Evolutionary conservation across 192 early-diverging fungal species (phyloP).

Genomic region (Backusella liffmaniae): DNA sequence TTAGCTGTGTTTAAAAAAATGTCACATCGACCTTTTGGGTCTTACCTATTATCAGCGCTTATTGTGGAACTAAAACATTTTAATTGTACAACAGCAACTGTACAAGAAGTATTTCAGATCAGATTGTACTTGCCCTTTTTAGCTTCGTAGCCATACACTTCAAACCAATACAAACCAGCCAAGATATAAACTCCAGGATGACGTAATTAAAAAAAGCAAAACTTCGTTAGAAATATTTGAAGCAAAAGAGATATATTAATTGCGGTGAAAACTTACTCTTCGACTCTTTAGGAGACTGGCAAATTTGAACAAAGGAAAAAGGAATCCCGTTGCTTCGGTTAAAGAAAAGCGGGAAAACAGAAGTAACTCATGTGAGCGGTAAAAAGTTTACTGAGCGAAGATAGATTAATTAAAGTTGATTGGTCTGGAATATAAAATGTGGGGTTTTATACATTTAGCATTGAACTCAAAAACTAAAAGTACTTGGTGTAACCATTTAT

Average conservation of each 20-base stretch:
- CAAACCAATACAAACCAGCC: not conserved
- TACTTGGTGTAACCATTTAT: not conserved
- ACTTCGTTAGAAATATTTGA: not conserved
- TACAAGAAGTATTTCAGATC: not conserved
- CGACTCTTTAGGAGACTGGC: not conserved
- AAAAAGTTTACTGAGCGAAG: constrained; percentile 9
- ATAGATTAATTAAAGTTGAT: constrained; percentile 4
- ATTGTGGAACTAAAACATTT: not conserved
- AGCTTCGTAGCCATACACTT: not conserved
- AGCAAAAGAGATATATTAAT: not conserved
- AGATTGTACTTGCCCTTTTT: constrained; percentile 6
- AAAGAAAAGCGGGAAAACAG: constrained; percentile 5
- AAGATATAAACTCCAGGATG: not conserved
- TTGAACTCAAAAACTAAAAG: constrained; percentile 5
- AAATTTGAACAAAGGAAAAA: not conserved
- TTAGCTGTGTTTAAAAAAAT: not conserved
- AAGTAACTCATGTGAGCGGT: constrained; percentile 10
- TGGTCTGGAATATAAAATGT: constrained; percentile 7
- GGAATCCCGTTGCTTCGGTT: not conserved
- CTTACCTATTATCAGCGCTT: not conserved
- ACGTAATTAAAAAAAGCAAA: not conserved
- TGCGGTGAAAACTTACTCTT: not conserved
- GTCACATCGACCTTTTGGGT: not conserved
- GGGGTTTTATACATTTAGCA: not conserved
- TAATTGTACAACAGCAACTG: not conserved